These are phyloP conservation scores for Podospora pseudopauciseta DNA, from an alignment of 495 filamentous ascomycete genomes.

Conservation along the genomic window DNA sequence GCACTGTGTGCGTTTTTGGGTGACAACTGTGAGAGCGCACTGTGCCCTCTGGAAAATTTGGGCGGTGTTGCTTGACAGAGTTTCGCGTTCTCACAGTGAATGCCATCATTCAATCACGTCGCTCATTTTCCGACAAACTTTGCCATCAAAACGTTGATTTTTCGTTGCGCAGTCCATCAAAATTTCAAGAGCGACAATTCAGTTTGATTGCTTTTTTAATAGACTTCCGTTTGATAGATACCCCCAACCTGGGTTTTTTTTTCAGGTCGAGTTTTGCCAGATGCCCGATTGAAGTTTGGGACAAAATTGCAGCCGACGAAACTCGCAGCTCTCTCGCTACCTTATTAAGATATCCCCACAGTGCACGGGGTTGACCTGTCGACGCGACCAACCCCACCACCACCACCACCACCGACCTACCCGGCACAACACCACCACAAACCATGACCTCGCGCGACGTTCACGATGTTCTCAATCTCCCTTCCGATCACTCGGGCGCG, in stretches of 20 bases:
- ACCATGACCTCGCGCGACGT: constrained; percentile 77
- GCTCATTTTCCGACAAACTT: neutral
- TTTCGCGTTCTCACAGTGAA: neutral
- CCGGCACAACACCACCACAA: constrained; percentile 19
- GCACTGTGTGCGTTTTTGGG: neutral
- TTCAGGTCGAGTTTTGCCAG: neutral
- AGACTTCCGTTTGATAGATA: neutral
- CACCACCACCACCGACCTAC: constrained; percentile 3
- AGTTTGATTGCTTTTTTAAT: neutral
- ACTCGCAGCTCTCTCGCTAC: neutral
- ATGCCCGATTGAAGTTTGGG: neutral
- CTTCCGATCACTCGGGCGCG: constrained; percentile 55
- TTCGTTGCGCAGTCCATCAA: constrained; percentile 3
- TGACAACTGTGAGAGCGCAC: neutral
- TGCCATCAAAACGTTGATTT: neutral
- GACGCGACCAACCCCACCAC: constrained; percentile 18
- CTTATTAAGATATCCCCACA: neutral
- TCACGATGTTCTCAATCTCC: constrained; percentile 84
- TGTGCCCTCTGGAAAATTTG: constrained; percentile 9
- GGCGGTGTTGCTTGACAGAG: constrained; percentile 18
- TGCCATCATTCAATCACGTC: neutral
- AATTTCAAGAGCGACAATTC: neutral
- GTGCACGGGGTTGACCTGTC: constrained; percentile 9
- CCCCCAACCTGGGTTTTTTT: neutral
- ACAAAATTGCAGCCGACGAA: neutral